Evolutionary conservation across 139 green algal genomes (phyloP), one percentile per base, ranked within the genome.

Genomic region (Spirogloea muscicola): DNA sequence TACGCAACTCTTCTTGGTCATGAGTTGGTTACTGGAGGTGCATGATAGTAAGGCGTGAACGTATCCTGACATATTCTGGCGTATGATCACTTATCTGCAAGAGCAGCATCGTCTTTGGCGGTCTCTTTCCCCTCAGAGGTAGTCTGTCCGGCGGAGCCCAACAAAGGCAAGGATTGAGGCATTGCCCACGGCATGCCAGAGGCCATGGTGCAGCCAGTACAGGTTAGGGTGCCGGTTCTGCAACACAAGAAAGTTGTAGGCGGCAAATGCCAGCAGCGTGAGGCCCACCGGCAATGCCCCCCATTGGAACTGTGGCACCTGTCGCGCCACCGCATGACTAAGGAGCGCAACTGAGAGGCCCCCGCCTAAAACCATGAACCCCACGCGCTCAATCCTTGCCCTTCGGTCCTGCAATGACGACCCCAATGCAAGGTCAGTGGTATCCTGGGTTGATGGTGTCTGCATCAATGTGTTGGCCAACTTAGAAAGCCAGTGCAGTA

Each of bases 231-330:
- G 46, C 46, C 21, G 21, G 21, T 55, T 21, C 21, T 55, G 46
- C 25, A 65, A 51, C 29, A 49, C 16, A 16, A 65, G 29, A 16
- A 65, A 16, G 57, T 65, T 65, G 57, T 55, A 55, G 21, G 46
- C 46, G 21, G 46, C 46, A 55, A 31, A 55, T 55, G 21, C 46
- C 21, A 55, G 21, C 46, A 55, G 46, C 21, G 21, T 21, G 46
- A 55, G 21, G 21, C 21, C 21, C 21, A 55, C 21, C 21, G 46
- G 46, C 21, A 55, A 21, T 21, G 21, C 46, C 21, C 46, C 21
- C 46, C 46, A 55, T 55, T 55, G 21, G 46, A 55, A 31, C 46
- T 21, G 21, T 21, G 46, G 46, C 21, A 21, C 46, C 46, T 55
- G 21, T 55, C 46, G 21, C 21, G 46, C 21, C 46, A 55, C 21